Base-by-base conservation (phyloP, 2,329 filamentous ascomycete genomes). In the Blastomyces silverae region DNA sequence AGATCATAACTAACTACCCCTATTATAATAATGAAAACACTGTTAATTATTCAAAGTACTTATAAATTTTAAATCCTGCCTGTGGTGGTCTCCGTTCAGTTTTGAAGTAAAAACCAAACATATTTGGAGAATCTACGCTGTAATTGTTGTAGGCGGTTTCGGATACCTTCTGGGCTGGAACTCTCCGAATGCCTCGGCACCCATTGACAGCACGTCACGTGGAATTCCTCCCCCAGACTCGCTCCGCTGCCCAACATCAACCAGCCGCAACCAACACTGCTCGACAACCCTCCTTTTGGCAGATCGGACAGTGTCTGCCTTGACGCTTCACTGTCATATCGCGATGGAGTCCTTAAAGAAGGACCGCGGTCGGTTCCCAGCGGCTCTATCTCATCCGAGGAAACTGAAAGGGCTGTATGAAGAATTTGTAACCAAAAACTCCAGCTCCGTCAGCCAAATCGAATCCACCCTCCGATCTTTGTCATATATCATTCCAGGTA, bases 401-500 rank as follows among this genome's bases (percentile, higher is more conserved):
- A 78, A 77, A 67, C 77, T 77, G 73, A 66, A 78, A 22, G 71
- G 71, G 44, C 66, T 77, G 31, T 79, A 79, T 63, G 77, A 79
- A 65, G 88, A 94, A 69, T 97, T 97, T 79, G 93, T 99, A 80
- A 89, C 90, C 67, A 94, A 93, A 79, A 99, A 99, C 76, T 88
- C 92, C 67, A 89, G 91, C 73, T 91, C 95, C 66, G 92, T 99
- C 63, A 91, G 91, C 61, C 92, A 96, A 80, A 93, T 99, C 68
- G 94, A 99, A 80, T 95, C 91, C 68, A 91, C 92, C 17, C 80
- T 99, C 73, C 87, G 94, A 50, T 96, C 92, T 37, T 80, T 99
- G 69, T 97, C 93, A 59, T 99, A 99, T 76, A 92, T 99, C 69
- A 94, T 97, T 61, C 94, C 93, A 65, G 92, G 89, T 75, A 59